Percentiles rank a stretch among this genome's conserved stretches.
Conservation (phyloP, 129 eudicot species). For the Solidago caesia region DNA sequence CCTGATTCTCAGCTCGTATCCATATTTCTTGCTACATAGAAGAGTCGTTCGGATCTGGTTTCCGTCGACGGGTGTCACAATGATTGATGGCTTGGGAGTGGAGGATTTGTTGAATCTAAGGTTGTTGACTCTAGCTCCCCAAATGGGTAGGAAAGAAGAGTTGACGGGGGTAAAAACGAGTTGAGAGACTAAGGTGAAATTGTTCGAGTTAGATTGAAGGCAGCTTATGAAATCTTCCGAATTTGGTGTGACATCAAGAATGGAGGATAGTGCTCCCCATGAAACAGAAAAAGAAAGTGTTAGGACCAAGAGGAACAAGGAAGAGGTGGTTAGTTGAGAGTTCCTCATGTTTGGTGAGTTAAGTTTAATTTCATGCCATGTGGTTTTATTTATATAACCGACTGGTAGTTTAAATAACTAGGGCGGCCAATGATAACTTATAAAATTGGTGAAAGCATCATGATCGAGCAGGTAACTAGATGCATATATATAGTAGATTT, state of each 20-base stretch:
- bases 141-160: not conserved
- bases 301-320: not conserved
- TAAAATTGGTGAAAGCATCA: no score
- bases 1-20: slow-evolving; percentile 3
- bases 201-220: not conserved
- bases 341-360: not conserved
- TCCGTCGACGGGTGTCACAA: not conserved
- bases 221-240: not conserved
- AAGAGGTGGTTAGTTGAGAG: not conserved
- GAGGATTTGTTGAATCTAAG: not conserved
- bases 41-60: not conserved
- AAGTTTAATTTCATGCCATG: no score
- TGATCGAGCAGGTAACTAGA: no score
- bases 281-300: not conserved
- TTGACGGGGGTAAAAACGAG: not conserved
- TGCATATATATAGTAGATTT: no score
- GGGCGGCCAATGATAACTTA: no score
- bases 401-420: no score
- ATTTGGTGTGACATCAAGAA: not conserved
- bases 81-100: not conserved
- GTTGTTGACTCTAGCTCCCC: not conserved
- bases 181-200: not conserved
- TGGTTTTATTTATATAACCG: no score
- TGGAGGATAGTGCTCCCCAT: not conserved
- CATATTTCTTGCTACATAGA: not conserved